These are phyloP conservation scores for Naganishia vaughanmartiniae DNA, from an alignment of 768 basidiomycete genomes.

Conservation along the genomic window DNA sequence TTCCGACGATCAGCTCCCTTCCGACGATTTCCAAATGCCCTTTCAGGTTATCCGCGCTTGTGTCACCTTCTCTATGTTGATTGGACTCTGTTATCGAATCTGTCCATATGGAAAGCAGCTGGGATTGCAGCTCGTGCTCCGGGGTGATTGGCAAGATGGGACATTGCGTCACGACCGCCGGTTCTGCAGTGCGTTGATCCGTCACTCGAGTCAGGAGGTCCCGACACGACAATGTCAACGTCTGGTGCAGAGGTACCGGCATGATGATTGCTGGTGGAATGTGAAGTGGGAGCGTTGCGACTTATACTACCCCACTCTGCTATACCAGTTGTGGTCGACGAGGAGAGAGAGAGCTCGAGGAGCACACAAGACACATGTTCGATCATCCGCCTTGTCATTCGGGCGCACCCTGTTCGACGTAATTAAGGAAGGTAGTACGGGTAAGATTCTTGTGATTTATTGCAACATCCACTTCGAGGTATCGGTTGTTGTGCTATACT, in stretches of 20 bases:
- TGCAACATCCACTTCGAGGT: too few relatives aligned
- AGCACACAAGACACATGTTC: background rate
- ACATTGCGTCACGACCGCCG: constrained; percentile 4
- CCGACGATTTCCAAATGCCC: constrained; percentile 6
- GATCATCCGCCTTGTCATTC: background rate
- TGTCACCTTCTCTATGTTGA: too few relatives aligned
- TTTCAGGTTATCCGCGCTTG: background rate
- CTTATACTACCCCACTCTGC: background rate
- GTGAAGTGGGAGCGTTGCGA: background rate
- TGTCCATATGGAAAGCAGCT: constrained; percentile 1
- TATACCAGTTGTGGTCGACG: background rate
- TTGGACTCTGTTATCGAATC: background rate
- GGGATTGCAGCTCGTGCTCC: constrained; percentile 9
- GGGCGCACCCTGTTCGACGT: background rate
- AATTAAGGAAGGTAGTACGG: too few relatives aligned
- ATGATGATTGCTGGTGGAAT: background rate
- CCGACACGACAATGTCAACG: background rate
- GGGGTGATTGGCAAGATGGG: background rate
- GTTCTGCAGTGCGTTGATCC: background rate
- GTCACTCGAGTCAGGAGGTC: constrained; percentile 2
- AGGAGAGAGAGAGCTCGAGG: background rate
- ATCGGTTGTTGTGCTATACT: too few relatives aligned
- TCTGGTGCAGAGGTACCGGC: background rate
- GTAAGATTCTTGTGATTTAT: too few relatives aligned
- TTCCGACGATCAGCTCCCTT: constrained; percentile 3